These are phyloP conservation scores for Cotoneaster glaucophyllus DNA, from an alignment of 306 rosid genomes.

Conservation along the genomic window DNA sequence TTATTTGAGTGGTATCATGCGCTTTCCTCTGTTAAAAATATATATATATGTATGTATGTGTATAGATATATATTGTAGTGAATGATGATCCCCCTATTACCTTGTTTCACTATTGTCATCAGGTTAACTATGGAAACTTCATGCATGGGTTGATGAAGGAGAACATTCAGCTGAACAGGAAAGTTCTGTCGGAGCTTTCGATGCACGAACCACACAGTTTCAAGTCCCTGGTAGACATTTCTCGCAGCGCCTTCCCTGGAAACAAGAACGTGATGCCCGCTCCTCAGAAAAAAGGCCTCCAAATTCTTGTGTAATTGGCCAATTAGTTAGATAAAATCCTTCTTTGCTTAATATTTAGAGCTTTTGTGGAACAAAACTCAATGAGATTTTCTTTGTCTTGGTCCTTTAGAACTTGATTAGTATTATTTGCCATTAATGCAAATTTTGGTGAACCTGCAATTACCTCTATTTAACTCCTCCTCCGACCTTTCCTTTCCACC, in stretches of 20 bases:
- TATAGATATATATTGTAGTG: background rate
- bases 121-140: slow-evolving; percentile 89
- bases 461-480: background rate
- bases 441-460: background rate
- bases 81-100: background rate
- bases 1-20: background rate
- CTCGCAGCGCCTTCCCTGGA: slow-evolving; percentile 69
- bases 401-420: background rate
- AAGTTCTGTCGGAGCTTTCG: slow-evolving; percentile 80
- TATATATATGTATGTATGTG: too few species aligned
- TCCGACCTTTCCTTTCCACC: too few species aligned
- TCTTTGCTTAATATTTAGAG: background rate
- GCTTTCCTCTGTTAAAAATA: background rate
- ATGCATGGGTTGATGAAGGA: slow-evolving; percentile 91
- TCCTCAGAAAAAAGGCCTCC: slow-evolving; percentile 54
- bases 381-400: background rate
- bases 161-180: slow-evolving; percentile 87
- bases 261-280: slow-evolving; percentile 61
- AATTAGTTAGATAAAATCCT: background rate
- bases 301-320: slow-evolving; percentile 26
- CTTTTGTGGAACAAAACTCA: background rate
- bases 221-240: slow-evolving; percentile 72
- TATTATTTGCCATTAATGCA: background rate
- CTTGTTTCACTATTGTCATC: slow-evolving; percentile 1
- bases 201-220: slow-evolving; percentile 88